phyloP scores from a whole-genome alignment of 1,284 basidiomycete genomes.

The Paramarasmius palmivorus region DNA sequence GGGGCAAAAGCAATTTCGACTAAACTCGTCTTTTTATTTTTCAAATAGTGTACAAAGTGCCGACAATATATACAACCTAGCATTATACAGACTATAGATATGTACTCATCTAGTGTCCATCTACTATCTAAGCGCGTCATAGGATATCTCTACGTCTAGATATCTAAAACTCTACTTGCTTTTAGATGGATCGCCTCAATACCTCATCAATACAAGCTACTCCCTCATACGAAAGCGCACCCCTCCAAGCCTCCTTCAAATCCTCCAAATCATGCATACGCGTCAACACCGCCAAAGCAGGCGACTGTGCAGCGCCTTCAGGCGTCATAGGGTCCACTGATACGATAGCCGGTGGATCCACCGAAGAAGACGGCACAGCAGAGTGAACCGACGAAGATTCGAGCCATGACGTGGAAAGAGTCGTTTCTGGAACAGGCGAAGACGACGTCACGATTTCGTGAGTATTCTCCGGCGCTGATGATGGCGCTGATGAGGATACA shows the following conservation, averaged over 20 bases:
- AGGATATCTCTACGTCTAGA: no score
- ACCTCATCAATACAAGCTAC: neutral
- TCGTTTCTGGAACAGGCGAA: neutral
- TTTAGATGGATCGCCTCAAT: neutral
- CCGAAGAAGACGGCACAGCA: no score
- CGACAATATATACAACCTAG: no score
- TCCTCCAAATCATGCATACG: neutral
- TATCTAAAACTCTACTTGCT: no score
- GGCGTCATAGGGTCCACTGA: conserved; percentile 1
- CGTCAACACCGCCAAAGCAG: neutral
- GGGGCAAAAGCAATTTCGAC: no score
- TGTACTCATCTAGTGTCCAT: no score
- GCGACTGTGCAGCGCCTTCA: neutral
- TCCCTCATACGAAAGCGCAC: neutral
- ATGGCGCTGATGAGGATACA: no score
- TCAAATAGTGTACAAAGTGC: no score
- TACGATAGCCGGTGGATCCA: neutral
- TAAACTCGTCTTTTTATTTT: no score
- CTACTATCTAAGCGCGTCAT: no score
- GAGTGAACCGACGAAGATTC: neutral
- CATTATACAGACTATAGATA: no score
- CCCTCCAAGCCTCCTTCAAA: neutral
- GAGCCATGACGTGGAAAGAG: neutral
- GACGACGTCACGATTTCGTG: neutral
- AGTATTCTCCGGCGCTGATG: no score